A percentile compares a stretch with the other conserved stretches of the same genome.
These are phyloP conservation scores for Tuber microsphaerosporum DNA, from an alignment of 495 filamentous ascomycete genomes.

Conservation along the genomic window DNA sequence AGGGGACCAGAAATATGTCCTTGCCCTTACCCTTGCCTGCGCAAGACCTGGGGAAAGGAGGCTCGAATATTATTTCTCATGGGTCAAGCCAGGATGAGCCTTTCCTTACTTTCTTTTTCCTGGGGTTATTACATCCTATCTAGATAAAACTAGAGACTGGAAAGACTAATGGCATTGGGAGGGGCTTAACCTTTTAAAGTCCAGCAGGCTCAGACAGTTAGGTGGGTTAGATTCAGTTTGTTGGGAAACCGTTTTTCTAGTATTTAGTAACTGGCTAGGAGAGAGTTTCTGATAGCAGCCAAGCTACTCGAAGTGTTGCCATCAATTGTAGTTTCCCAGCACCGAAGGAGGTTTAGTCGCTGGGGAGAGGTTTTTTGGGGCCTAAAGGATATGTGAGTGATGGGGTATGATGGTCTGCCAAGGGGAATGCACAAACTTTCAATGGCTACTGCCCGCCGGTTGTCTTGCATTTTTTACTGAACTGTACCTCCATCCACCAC, in stretches of 20 bases:
- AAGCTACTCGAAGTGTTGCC: neutral
- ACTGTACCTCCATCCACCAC: neutral
- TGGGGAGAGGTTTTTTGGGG: neutral
- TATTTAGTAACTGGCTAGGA: neutral
- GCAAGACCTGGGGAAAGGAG: neutral
- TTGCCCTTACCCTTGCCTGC: neutral
- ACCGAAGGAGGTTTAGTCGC: neutral
- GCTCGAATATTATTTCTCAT: neutral
- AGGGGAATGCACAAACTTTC: neutral
- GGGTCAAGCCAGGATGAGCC: neutral
- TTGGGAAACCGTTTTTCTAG: neutral
- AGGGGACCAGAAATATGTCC: neutral
- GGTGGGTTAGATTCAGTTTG: neutral
- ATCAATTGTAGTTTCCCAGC: neutral
- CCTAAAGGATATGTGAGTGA: neutral
- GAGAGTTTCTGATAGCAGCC: neutral
- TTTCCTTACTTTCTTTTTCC: neutral
- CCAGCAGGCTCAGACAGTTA: neutral
- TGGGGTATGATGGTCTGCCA: neutral
- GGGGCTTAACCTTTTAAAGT: neutral
- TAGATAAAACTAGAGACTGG: neutral
- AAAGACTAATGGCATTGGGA: neutral
- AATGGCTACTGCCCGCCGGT: neutral
- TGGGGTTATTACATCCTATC: neutral
- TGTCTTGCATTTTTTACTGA: neutral